phyloP scores from a whole-genome alignment of 768 basidiomycete genomes.

The Rubroboletus pulcherrimus region DNA sequence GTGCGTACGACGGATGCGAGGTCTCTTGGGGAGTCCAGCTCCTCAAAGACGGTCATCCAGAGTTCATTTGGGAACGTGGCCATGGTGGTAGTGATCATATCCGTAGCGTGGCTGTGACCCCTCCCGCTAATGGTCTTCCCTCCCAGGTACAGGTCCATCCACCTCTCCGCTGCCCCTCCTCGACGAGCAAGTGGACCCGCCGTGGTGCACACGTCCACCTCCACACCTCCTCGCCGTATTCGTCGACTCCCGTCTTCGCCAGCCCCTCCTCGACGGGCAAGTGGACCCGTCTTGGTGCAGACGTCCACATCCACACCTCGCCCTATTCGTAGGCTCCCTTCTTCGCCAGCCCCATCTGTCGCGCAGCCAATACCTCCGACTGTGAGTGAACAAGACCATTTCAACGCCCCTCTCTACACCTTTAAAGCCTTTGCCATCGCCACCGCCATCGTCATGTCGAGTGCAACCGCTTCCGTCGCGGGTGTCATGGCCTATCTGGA shows the following conservation, averaged over 20 bases:
- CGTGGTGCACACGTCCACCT: background rate
- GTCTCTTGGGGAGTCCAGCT: constrained; percentile 28
- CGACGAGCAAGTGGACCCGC: background rate
- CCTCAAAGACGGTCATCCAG: constrained; percentile 38
- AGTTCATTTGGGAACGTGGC: constrained; percentile 35
- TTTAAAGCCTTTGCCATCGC: constrained; percentile 66
- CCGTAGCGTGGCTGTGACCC: background rate
- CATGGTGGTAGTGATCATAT: constrained; percentile 10
- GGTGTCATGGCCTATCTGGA: constrained; percentile 51
- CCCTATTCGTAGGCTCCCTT: background rate
- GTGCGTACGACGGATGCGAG: constrained; percentile 31
- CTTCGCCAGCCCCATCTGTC: background rate
- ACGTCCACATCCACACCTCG: background rate
- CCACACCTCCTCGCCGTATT: background rate
- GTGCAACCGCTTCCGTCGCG: constrained; percentile 43
- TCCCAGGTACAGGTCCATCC: background rate
- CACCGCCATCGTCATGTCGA: constrained; percentile 51
- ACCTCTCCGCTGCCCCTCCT: background rate
- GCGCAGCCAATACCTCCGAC: background rate
- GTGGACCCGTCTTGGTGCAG: background rate
- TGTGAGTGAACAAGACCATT: constrained; percentile 22
- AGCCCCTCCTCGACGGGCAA: background rate
- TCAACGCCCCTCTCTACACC: constrained; percentile 51
- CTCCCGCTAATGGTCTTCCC: background rate
- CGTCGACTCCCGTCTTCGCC: background rate